Conservation (phyloP, 2,329 filamentous ascomycete genomes). For the Aspergillus sergii region DNA sequence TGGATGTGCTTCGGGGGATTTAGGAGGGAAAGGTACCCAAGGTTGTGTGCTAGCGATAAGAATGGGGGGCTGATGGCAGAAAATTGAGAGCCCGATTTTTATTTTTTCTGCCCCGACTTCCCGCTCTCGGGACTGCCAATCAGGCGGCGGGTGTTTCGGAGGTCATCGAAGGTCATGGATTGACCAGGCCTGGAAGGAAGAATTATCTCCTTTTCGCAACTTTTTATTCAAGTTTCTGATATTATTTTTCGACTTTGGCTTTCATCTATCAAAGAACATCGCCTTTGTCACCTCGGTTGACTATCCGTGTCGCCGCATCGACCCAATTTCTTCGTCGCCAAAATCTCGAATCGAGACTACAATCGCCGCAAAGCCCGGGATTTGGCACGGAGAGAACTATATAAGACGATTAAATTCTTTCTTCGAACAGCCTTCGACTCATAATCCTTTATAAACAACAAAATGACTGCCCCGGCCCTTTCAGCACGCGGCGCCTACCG, state of each 20-base stretch:
- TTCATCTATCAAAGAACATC: neutral
- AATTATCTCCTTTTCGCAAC: constrained; percentile 6
- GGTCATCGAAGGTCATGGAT: constrained; percentile 13
- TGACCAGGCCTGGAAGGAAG: neutral
- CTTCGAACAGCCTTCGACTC: neutral
- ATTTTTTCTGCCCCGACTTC: constrained; percentile 39
- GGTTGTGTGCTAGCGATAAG: constrained; percentile 18
- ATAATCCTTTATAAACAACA: neutral
- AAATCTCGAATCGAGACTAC: neutral
- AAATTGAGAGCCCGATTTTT: constrained; percentile 27
- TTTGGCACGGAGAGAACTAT: neutral
- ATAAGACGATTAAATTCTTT: neutral
- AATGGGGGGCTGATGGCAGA: constrained; percentile 7
- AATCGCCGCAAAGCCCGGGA: neutral
- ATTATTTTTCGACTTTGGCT: too few relatives aligned
- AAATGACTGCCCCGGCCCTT: constrained; percentile 29
- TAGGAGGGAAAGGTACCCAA: neutral
- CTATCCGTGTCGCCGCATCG: neutral
- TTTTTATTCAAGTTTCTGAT: neutral
- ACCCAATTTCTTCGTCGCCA: neutral
- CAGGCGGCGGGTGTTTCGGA: constrained; percentile 28
- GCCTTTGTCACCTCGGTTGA: neutral
- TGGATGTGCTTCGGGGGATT: neutral
- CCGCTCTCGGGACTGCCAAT: constrained; percentile 33
- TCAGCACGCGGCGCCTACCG: constrained; percentile 78